Evolutionary conservation across 2,329 filamentous ascomycete genomes (phyloP).

Genomic region (Fusarium humuli): DNA sequence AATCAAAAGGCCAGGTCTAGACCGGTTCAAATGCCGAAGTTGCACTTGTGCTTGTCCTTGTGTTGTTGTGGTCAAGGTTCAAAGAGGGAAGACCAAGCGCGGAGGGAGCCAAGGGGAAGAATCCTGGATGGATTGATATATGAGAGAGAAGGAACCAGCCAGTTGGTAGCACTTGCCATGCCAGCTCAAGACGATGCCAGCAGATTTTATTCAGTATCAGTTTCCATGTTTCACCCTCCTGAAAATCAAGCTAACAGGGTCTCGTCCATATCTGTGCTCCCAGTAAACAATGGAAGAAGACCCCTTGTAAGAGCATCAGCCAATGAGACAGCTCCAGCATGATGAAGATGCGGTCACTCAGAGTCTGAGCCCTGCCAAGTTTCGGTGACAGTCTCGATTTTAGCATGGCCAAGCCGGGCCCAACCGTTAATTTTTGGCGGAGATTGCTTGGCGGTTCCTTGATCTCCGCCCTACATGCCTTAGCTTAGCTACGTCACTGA

Average conservation of each 20-base stretch:
- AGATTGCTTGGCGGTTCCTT: conserved; percentile 35
- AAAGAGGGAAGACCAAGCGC: background rate
- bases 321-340: conserved; percentile 21
- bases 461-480: conserved; percentile 2
- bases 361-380: conserved; percentile 27
- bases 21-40: background rate
- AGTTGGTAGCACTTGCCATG: background rate
- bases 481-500: conserved; percentile 30
- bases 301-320: conserved; percentile 2
- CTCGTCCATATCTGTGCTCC: background rate
- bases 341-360: conserved; percentile 24
- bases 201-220: background rate
- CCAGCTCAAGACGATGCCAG: background rate
- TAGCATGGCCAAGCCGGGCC: conserved; percentile 33
- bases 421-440: conserved; percentile 32
- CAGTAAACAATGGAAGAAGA: background rate
- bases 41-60: background rate
- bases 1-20: conserved; percentile 5
- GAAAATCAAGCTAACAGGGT: conserved; percentile 1
- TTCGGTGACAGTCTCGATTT: conserved; percentile 12
- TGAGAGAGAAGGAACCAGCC: background rate
- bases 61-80: background rate
- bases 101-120: conserved; percentile 5
- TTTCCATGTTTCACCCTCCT: conserved; percentile 10
- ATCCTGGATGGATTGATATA: background rate